Conservation (phyloP, 2,329 filamentous ascomycete genomes). For the Fusarium coicis region DNA sequence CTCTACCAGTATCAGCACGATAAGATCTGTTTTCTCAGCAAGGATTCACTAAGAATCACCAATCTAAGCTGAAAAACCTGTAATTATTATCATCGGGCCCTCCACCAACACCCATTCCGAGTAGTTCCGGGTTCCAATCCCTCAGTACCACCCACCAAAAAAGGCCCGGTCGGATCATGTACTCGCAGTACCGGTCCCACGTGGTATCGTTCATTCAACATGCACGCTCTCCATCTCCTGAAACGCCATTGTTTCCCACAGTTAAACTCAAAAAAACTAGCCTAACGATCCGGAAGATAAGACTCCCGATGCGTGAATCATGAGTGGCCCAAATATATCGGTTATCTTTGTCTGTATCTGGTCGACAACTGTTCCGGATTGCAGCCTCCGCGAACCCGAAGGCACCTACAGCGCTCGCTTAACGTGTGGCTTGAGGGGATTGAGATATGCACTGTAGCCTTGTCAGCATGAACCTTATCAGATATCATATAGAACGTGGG, state of each 20-base stretch:
- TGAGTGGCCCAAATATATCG: neutral
- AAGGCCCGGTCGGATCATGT: neutral
- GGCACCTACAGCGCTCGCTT: neutral
- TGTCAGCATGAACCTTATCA: neutral
- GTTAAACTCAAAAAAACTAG: neutral
- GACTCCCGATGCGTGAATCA: neutral
- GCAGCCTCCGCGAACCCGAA: too few relatives aligned
- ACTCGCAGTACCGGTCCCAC: neutral
- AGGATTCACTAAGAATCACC: rapidly evolving
- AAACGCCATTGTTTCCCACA: neutral
- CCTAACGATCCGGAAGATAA: neutral
- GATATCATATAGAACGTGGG: neutral
- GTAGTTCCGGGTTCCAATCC: neutral
- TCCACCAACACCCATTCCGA: neutral
- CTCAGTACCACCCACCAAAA: neutral
- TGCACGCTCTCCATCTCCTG: neutral
- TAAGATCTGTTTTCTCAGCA: neutral
- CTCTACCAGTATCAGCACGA: neutral
- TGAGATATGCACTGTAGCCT: neutral
- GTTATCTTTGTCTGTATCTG: neutral
- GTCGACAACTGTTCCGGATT: neutral
- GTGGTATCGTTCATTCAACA: neutral
- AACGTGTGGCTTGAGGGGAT: neutral
- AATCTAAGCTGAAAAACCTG: rapidly evolving
- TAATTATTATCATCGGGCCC: too few relatives aligned